phyloP scores from a whole-genome alignment of 1,139 yeast genomes.

The Nakaseomyces glabratus region DNA sequence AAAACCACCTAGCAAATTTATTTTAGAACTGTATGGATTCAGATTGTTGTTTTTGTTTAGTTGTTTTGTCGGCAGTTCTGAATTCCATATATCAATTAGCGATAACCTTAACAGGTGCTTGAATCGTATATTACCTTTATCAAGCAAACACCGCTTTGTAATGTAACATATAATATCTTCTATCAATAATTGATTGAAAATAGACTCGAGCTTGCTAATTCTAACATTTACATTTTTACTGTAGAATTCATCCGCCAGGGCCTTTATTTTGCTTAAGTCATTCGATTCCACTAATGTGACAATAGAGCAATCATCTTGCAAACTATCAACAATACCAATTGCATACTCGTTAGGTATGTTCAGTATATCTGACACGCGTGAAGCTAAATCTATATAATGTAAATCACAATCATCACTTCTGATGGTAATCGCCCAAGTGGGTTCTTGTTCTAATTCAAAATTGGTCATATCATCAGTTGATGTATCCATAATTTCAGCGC shows the following conservation, averaged over 20 bases:
- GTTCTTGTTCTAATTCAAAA: conserved; percentile 30
- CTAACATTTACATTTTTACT: conserved; percentile 19
- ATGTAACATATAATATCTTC: conserved; percentile 25
- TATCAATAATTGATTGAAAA: conserved; percentile 20
- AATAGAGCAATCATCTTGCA: conserved; percentile 17
- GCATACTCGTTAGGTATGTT: conserved; percentile 26
- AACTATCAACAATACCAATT: conserved; percentile 16
- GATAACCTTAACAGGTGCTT: conserved; percentile 21
- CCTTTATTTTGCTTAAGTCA: conserved; percentile 17
- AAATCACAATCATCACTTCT: conserved; percentile 23
- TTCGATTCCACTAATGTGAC: conserved; percentile 20
- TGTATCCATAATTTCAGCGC: conserved; percentile 28
- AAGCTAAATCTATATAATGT: conserved; percentile 23
- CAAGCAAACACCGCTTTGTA: conserved; percentile 13
- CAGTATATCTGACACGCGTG: conserved; percentile 19
- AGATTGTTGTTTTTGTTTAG: conserved; percentile 3
- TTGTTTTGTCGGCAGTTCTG: background rate
- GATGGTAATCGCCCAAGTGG: conserved; percentile 26
- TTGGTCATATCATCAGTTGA: conserved; percentile 25
- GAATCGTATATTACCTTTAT: conserved; percentile 9
- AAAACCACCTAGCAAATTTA: conserved; percentile 25
- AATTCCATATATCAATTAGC: conserved; percentile 22
- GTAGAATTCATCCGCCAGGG: conserved; percentile 16
- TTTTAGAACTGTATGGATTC: conserved; percentile 17
- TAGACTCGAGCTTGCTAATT: conserved; percentile 18